phyloP scores from a whole-genome alignment of 1,139 yeast species.

The Geotrichum carabidarum region DNA sequence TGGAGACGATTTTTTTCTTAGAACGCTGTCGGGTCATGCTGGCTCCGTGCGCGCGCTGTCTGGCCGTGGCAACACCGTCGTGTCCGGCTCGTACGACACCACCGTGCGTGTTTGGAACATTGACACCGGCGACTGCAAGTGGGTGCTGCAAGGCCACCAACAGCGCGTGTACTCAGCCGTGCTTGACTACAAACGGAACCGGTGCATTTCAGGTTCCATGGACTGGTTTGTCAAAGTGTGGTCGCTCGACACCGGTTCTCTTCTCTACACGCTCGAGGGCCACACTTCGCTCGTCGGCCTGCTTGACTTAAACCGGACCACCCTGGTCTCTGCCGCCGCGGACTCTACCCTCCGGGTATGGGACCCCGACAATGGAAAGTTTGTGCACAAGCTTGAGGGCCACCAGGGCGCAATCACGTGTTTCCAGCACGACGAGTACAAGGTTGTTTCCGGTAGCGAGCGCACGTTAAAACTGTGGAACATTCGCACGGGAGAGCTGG shows the following conservation, averaged over 20 bases:
- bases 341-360: conserved; percentile 87
- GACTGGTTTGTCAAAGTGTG: conserved; percentile 85
- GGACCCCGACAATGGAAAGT: conserved; percentile 77
- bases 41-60: conserved; percentile 84
- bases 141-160: conserved; percentile 73
- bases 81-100: conserved; percentile 88
- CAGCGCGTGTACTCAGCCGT: conserved; percentile 86
- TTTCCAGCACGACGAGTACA: conserved; percentile 80
- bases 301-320: conserved; percentile 68
- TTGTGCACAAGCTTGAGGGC: conserved; percentile 68
- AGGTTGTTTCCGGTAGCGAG: conserved; percentile 86
- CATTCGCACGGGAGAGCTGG: conserved; percentile 66
- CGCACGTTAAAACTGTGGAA: conserved; percentile 80
- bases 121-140: conserved; percentile 52
- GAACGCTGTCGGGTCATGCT: conserved; percentile 75
- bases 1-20: conserved; percentile 56
- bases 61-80: conserved; percentile 76
- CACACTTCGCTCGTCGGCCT: conserved; percentile 89
- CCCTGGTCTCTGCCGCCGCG: conserved; percentile 90
- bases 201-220: conserved; percentile 90
- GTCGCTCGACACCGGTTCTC: conserved; percentile 74
- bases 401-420: conserved; percentile 90
- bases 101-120: conserved; percentile 55
- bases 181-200: conserved; percentile 63
- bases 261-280: conserved; percentile 65